These are phyloP conservation scores for Pythium biforme DNA, from an alignment of 352 stramenopile genomes.

Conservation along the genomic window DNA sequence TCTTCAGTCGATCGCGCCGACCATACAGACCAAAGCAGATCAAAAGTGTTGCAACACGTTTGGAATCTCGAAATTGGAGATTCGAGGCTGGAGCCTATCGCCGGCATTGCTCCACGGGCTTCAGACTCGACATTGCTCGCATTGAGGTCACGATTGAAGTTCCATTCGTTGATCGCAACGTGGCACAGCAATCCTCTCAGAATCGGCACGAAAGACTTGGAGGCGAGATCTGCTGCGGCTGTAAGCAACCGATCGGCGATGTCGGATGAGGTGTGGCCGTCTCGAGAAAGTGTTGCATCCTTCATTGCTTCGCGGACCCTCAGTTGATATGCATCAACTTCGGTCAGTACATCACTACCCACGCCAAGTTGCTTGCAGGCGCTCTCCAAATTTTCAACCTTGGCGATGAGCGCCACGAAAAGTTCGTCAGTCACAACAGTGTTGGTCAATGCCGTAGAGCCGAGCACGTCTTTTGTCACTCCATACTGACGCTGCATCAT, in stretches of 20 bases:
- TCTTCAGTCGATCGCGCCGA: not conserved
- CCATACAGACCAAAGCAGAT: conserved; percentile 3
- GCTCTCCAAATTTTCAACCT: not conserved
- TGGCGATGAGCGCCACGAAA: not conserved
- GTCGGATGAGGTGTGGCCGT: not conserved
- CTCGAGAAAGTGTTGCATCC: not conserved
- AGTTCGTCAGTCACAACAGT: not conserved
- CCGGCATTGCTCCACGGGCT: conserved; percentile 18
- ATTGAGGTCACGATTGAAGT: conserved; percentile 31
- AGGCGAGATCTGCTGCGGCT: not conserved
- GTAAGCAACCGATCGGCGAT: not conserved
- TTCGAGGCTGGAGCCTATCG: not conserved
- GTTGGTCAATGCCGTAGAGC: not conserved
- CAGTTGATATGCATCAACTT: not conserved
- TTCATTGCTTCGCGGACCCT: conserved; percentile 3
- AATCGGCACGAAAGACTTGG: not conserved
- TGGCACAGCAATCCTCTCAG: conserved; percentile 27
- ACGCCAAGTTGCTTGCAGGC: not conserved
- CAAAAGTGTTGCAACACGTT: not conserved
- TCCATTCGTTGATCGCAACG: conserved; percentile 47
- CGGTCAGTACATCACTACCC: not conserved
- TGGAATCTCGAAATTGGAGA: conserved; percentile 8
- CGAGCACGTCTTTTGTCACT: not conserved
- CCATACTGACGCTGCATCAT: not conserved
- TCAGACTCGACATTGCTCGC: conserved; percentile 9